These are phyloP conservation scores for Alternaria sp. DNA, from an alignment of 2,329 filamentous ascomycete species.

Conservation along the genomic window DNA sequence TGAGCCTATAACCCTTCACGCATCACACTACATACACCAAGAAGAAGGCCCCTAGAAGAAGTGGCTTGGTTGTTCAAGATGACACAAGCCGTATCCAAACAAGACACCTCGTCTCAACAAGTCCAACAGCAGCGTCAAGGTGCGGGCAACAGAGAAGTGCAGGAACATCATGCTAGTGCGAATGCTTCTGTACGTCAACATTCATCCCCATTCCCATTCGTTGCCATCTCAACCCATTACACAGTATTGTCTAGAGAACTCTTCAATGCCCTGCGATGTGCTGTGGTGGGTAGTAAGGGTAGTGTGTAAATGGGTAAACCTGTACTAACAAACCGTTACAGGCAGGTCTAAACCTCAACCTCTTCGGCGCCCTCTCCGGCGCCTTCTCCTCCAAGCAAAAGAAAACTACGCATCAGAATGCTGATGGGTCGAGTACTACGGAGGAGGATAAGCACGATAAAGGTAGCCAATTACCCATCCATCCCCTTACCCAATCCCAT, in stretches of 20 bases:
- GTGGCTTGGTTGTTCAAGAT: constrained; percentile 10
- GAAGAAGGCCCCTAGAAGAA: too few relatives aligned
- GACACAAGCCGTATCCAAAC: constrained; percentile 31
- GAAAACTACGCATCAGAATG: constrained; percentile 38
- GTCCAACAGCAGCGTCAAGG: constrained; percentile 29
- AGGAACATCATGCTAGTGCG: constrained; percentile 40
- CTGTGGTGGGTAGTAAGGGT: too few relatives aligned
- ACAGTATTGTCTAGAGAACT: too few relatives aligned
- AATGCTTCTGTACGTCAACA: constrained; percentile 35
- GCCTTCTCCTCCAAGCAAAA: constrained; percentile 36
- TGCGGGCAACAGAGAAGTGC: constrained; percentile 29
- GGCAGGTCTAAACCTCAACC: constrained; percentile 45
- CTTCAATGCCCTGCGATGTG: too few relatives aligned
- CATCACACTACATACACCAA: too few relatives aligned
- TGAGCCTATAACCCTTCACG: too few relatives aligned
- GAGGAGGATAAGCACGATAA: constrained; percentile 35
- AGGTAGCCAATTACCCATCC: too few relatives aligned
- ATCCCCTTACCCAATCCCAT: not conserved
- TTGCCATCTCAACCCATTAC: too few relatives aligned
- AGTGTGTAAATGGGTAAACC: too few relatives aligned
- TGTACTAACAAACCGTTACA: too few relatives aligned
- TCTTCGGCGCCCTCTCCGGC: constrained; percentile 45
- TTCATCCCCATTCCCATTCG: not conserved
- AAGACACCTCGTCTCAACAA: constrained; percentile 20
- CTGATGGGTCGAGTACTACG: constrained; percentile 30